phyloP scores from a whole-genome alignment of 257 asterid genomes.

The Gentiana straminea region DNA sequence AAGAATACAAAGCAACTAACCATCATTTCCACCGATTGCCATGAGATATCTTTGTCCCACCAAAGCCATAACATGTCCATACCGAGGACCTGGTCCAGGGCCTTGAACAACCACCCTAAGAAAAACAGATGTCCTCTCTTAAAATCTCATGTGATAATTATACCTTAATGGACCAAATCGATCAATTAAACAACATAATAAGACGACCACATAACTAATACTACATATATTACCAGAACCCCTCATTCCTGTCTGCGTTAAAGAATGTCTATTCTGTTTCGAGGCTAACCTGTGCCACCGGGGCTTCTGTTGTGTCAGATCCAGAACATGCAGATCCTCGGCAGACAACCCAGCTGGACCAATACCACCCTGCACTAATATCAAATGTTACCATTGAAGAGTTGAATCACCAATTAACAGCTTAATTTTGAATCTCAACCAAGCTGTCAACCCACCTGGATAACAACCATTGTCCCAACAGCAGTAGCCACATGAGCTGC shows the following conservation, averaged over 20 bases:
- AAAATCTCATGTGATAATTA: neutral
- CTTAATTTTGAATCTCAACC: constrained; percentile 8
- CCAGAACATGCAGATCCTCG: constrained; percentile 98
- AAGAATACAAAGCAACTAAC: constrained; percentile 32
- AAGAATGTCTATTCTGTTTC: constrained; percentile 2
- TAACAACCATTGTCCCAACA: constrained; percentile 99
- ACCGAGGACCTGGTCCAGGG: constrained; percentile 98
- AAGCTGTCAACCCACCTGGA: constrained; percentile 57
- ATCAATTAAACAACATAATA: neutral
- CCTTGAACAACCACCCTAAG: constrained; percentile 97
- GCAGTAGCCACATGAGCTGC: constrained; percentile 99
- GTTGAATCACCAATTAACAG: constrained; percentile 5
- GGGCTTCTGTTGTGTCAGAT: constrained; percentile 89
- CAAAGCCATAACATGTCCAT: constrained; percentile 99
- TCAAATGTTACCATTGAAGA: constrained; percentile 1
- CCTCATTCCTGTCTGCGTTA: neutral
- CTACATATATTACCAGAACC: neutral
- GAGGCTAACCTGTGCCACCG: constrained; percentile 89
- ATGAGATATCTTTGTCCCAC: constrained; percentile 98
- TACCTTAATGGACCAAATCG: neutral
- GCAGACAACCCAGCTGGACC: constrained; percentile 99
- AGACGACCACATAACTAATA: too few relatives aligned
- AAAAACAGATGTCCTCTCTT: neutral
- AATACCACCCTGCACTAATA: constrained; percentile 78
- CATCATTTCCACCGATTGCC: constrained; percentile 99